These are phyloP conservation scores for Pythium periplocum DNA, from an alignment of 352 stramenopile genomes.

Conservation along the genomic window DNA sequence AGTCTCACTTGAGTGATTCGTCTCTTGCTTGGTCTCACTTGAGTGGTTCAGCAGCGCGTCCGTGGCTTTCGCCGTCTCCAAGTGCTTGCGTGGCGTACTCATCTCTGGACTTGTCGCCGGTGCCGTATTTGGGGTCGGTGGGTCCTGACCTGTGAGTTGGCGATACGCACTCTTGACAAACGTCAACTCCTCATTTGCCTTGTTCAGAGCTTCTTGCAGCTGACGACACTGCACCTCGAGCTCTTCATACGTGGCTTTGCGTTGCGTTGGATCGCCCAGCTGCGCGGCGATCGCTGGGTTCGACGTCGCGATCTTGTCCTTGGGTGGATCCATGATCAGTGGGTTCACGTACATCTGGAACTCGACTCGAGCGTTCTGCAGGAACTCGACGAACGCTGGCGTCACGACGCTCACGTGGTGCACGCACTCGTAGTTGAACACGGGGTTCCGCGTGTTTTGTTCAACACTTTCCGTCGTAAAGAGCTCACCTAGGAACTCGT, in stretches of 20 bases:
- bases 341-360: slow-evolving; percentile 89
- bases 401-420: slow-evolving; percentile 87
- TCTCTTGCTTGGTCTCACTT: neutral
- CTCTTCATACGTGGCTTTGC: slow-evolving; percentile 33
- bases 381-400: slow-evolving; percentile 83
- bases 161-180: slow-evolving; percentile 54
- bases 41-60: slow-evolving; percentile 40
- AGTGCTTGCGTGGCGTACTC: slow-evolving; percentile 43
- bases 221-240: slow-evolving; percentile 46
- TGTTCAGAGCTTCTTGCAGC: slow-evolving; percentile 39
- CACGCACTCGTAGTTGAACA: slow-evolving; percentile 88
- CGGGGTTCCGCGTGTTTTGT: slow-evolving; percentile 79
- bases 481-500: slow-evolving; percentile 90
- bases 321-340: slow-evolving; percentile 80
- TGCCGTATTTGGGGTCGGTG: slow-evolving; percentile 14
- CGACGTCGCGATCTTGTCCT: slow-evolving; percentile 73
- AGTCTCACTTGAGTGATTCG: no score
- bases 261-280: slow-evolving; percentile 38
- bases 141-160: slow-evolving; percentile 28
- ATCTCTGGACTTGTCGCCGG: slow-evolving; percentile 8
- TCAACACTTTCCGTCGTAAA: slow-evolving; percentile 91
- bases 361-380: slow-evolving; percentile 75
- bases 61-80: slow-evolving; percentile 41
- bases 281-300: slow-evolving; percentile 70
- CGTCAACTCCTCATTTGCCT: slow-evolving; percentile 32